Conservation (phyloP, 2,329 filamentous ascomycete genomes). For the Aspergillus fijiensis region DNA sequence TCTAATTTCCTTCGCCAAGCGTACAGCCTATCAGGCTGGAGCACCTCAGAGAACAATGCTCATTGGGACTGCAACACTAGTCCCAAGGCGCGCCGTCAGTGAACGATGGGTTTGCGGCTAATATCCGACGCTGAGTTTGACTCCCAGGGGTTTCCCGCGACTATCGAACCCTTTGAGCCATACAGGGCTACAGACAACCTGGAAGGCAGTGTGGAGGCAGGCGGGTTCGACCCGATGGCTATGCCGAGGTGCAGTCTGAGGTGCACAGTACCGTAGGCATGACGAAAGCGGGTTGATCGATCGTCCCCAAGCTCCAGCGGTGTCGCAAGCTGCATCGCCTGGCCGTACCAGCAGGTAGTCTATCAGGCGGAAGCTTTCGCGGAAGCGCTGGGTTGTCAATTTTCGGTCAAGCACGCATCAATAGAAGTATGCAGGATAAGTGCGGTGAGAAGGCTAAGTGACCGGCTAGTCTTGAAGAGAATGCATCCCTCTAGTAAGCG, state of each 20-base stretch:
- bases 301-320: conserved; percentile 1
- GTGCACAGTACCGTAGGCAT: neutral
- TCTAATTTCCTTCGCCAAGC: conserved; percentile 18
- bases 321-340: conserved; percentile 5
- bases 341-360: neutral
- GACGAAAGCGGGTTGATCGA: neutral
- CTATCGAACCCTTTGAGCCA: conserved; percentile 5
- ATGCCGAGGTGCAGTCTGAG: neutral
- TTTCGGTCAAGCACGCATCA: conserved; percentile 12
- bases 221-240: neutral
- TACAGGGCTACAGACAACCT: conserved; percentile 6
- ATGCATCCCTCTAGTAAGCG: conserved; percentile 4
- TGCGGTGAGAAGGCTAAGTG: conserved; percentile 17
- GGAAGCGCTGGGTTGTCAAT: conserved; percentile 6
- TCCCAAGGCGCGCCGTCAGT: conserved; percentile 7
- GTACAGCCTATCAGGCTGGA: conserved; percentile 13
- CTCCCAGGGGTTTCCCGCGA: conserved; percentile 10
- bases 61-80: conserved; percentile 5
- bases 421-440: conserved; percentile 19
- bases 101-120: conserved; percentile 10
- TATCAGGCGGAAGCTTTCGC: conserved; percentile 8
- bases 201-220: neutral
- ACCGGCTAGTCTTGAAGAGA: neutral
- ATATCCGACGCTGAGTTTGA: conserved; percentile 11
- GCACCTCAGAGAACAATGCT: conserved; percentile 10